Conservation (phyloP, 1,284 basidiomycete species). For the Malassezia pachydermatis region DNA sequence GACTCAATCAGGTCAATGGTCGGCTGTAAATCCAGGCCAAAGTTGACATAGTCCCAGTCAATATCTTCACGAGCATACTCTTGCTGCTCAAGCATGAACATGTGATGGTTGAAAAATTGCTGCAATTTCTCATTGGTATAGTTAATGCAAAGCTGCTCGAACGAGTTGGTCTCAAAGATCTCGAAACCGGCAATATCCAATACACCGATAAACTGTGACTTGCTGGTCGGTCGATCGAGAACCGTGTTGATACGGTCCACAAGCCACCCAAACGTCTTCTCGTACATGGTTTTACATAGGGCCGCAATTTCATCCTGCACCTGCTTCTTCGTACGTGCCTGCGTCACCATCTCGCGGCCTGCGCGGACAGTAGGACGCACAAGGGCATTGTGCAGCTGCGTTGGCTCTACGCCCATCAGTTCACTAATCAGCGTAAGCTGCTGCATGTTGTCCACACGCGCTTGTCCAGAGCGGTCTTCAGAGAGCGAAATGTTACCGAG, state of each 20-base stretch:
- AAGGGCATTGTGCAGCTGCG: constrained; percentile 71
- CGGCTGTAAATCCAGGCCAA: constrained; percentile 91
- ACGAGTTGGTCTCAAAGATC: constrained; percentile 60
- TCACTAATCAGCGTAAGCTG: constrained; percentile 73
- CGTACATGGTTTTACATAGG: constrained; percentile 90
- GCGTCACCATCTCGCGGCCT: constrained; percentile 91
- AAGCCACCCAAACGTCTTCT: constrained; percentile 85
- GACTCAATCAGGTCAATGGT: constrained; percentile 97
- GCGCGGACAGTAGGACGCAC: constrained; percentile 67
- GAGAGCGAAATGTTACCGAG: constrained; percentile 85
- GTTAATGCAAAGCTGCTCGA: constrained; percentile 97
- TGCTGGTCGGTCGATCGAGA: constrained; percentile 74
- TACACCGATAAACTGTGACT: constrained; percentile 93
- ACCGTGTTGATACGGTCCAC: constrained; percentile 93
- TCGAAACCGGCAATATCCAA: constrained; percentile 99
- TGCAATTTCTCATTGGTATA: constrained; percentile 65
- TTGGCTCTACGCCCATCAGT: constrained; percentile 77
- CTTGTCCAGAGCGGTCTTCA: constrained; percentile 74
- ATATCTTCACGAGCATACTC: constrained; percentile 95
- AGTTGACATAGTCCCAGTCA: constrained; percentile 97
- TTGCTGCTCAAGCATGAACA: constrained; percentile 99
- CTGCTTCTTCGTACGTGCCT: constrained; percentile 81
- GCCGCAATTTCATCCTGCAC: constrained; percentile 84
- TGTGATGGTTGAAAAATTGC: constrained; percentile 73
- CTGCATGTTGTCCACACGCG: constrained; percentile 56